Evolutionary conservation across 768 basidiomycete genomes (phyloP).

Genomic region (Rhizopogon salebrosus): DNA sequence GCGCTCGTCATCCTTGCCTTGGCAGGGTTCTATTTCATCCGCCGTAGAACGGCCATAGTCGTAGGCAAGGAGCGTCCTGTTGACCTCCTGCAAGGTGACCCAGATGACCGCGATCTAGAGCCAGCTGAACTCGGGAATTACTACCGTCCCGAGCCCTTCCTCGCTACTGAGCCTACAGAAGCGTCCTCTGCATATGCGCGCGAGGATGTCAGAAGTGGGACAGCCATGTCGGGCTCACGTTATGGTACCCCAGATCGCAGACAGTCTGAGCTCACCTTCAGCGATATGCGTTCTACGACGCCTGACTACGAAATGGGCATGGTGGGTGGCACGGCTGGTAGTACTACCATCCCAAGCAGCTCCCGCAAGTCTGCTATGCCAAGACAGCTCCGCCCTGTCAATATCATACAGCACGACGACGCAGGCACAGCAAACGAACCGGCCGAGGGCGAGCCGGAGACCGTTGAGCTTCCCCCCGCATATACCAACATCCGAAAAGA

Average conservation of each 20-base stretch:
- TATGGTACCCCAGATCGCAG: conserved; percentile 20
- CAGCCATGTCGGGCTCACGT: conserved; percentile 17
- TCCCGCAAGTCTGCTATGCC: conserved; percentile 35
- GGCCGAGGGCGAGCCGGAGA: conserved; percentile 45
- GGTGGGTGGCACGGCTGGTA: conserved; percentile 8
- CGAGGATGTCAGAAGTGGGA: conserved; percentile 17
- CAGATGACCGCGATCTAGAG: conserved; percentile 39
- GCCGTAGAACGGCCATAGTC: conserved; percentile 37
- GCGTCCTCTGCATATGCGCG: conserved; percentile 33
- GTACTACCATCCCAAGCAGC: conserved; percentile 18
- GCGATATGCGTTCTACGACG: conserved; percentile 41
- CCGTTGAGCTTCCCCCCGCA: conserved; percentile 79
- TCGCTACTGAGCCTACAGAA: conserved; percentile 58
- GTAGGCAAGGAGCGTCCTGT: conserved; percentile 54
- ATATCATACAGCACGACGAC: conserved; percentile 83
- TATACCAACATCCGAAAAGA: conserved; percentile 56
- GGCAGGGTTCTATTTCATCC: conserved; percentile 43
- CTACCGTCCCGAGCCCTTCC: conserved; percentile 73
- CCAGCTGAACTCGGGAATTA: conserved; percentile 58
- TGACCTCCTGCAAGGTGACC: conserved; percentile 56
- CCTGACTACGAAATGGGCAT: conserved; percentile 31
- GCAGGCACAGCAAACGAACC: conserved; percentile 52
- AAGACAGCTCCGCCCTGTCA: conserved; percentile 61
- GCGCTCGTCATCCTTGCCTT: conserved; percentile 37
- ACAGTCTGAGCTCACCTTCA: conserved; percentile 22